Conservation (phyloP, 2,329 filamentous ascomycete species). For the Fusarium miscanthi region DNA sequence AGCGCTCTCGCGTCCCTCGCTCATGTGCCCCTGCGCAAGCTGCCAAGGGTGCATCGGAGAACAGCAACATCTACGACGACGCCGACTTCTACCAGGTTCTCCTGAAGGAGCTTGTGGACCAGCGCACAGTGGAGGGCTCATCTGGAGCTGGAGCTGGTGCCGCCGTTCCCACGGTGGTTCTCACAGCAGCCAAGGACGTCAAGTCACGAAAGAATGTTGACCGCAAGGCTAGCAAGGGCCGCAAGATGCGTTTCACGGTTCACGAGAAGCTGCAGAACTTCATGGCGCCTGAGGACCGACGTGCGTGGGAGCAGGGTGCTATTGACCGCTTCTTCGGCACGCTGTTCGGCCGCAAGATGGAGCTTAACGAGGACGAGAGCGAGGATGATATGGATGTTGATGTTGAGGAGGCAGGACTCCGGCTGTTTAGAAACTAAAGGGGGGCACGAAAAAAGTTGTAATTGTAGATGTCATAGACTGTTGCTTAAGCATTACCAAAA, state of each 20-base stretch:
- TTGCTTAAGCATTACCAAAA: constrained; percentile 24
- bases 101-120: constrained; percentile 91
- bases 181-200: constrained; percentile 77
- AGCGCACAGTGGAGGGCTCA: constrained; percentile 78
- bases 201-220: constrained; percentile 88
- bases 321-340: constrained; percentile 82
- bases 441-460: constrained; percentile 21
- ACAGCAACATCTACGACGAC: constrained; percentile 84
- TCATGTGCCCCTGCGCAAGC: constrained; percentile 81
- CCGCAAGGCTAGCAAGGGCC: constrained; percentile 92
- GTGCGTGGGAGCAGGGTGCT: constrained; percentile 82
- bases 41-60: constrained; percentile 66
- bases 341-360: constrained; percentile 76
- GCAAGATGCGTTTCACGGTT: constrained; percentile 93
- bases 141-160: constrained; percentile 52
- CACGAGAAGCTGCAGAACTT: constrained; percentile 99
- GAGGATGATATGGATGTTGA: constrained; percentile 64
- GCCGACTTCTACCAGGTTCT: constrained; percentile 94
- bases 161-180: constrained; percentile 66
- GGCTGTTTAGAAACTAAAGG: constrained; percentile 61
- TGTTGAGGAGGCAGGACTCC: constrained; percentile 64
- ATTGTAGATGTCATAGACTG: constrained; percentile 17
- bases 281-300: constrained; percentile 90
- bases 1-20: constrained; percentile 75
- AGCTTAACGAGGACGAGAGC: constrained; percentile 69